These are phyloP conservation scores for Dothiorella sarmentorum DNA, from an alignment of 2,329 filamentous ascomycete species.

Conservation along the genomic window DNA sequence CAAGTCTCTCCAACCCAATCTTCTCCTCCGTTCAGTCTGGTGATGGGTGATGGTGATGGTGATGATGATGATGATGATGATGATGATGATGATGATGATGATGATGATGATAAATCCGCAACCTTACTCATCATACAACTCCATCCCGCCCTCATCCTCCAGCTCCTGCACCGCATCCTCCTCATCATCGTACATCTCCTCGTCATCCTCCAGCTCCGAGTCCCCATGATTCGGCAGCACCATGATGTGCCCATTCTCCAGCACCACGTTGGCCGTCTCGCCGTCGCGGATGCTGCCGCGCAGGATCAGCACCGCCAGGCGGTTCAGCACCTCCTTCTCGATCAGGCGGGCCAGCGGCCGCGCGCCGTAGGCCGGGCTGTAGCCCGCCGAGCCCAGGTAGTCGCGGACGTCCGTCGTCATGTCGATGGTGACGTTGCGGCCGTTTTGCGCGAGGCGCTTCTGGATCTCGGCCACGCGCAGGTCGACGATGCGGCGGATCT, in stretches of 20 bases:
- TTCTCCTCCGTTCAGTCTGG: too few species aligned
- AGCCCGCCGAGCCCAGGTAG: constrained; percentile 86
- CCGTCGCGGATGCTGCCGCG: constrained; percentile 81
- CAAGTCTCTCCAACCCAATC: too few species aligned
- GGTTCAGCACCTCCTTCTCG: constrained; percentile 95
- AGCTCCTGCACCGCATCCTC: constrained; percentile 71
- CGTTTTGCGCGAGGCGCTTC: constrained; percentile 80
- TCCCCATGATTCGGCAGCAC: constrained; percentile 80
- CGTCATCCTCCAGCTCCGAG: constrained; percentile 58
- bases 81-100: too few species aligned
- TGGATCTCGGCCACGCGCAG: constrained; percentile 85
- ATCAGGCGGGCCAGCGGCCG: constrained; percentile 84
- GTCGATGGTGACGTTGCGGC: constrained; percentile 79
- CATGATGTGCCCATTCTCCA: constrained; percentile 74
- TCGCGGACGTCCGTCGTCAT: constrained; percentile 84
- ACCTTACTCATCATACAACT: constrained; percentile 66
- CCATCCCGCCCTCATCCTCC: constrained; percentile 55
- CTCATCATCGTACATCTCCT: constrained; percentile 73
- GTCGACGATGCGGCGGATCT: constrained; percentile 96
- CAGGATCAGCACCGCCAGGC: constrained; percentile 85
- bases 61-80: too few species aligned
- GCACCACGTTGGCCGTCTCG: constrained; percentile 73
- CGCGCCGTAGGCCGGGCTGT: constrained; percentile 93
- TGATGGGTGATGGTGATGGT: too few species aligned
- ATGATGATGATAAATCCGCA: too few species aligned